A percentile compares a stretch with the other conserved stretches of the same genome.
Evolutionary conservation across 768 basidiomycete genomes (phyloP).

Genomic region (Pleurotus cornucopiae): DNA sequence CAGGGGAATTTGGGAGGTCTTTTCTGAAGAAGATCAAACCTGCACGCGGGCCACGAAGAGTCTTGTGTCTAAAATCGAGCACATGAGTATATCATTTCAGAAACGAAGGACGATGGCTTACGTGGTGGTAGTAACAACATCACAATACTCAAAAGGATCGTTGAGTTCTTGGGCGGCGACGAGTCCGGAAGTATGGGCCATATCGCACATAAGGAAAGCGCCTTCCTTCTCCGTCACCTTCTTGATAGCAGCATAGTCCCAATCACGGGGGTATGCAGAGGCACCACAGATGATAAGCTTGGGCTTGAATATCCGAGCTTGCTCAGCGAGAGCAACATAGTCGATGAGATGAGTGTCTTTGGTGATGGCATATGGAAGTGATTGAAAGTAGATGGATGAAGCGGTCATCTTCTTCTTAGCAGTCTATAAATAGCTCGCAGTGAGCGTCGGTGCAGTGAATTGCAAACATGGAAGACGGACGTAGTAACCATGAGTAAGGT

Average conservation of each 20-base stretch:
- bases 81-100: slow-evolving; percentile 6
- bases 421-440: slow-evolving; percentile 44
- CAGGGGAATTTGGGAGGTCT: slow-evolving; percentile 73
- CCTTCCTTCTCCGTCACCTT: slow-evolving; percentile 83
- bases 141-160: slow-evolving; percentile 93
- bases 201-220: slow-evolving; percentile 93
- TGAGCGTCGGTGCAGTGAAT: slow-evolving; percentile 9
- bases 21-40: slow-evolving; percentile 98
- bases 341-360: slow-evolving; percentile 86
- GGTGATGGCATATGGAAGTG: slow-evolving; percentile 86
- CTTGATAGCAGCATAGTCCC: slow-evolving; percentile 87
- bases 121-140: slow-evolving; percentile 98
- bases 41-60: slow-evolving; percentile 95
- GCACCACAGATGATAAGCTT: slow-evolving; percentile 95
- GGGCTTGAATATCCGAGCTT: slow-evolving; percentile 95
- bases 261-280: slow-evolving; percentile 97
- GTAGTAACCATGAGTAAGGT: slow-evolving; percentile 97
- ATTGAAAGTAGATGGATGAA: slow-evolving; percentile 99
- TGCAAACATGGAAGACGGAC: slow-evolving; percentile 35
- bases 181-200: slow-evolving; percentile 95
- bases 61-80: slow-evolving; percentile 75
- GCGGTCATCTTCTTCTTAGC: slow-evolving; percentile 99
- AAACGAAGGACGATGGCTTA: slow-evolving; percentile 29
- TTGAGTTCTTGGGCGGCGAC: slow-evolving; percentile 88
- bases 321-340: slow-evolving; percentile 73